A percentile compares a stretch with the other conserved stretches of the same genome.
These are phyloP conservation scores for Leccinellum albellum DNA, from an alignment of 768 basidiomycete species.

Conservation along the genomic window DNA sequence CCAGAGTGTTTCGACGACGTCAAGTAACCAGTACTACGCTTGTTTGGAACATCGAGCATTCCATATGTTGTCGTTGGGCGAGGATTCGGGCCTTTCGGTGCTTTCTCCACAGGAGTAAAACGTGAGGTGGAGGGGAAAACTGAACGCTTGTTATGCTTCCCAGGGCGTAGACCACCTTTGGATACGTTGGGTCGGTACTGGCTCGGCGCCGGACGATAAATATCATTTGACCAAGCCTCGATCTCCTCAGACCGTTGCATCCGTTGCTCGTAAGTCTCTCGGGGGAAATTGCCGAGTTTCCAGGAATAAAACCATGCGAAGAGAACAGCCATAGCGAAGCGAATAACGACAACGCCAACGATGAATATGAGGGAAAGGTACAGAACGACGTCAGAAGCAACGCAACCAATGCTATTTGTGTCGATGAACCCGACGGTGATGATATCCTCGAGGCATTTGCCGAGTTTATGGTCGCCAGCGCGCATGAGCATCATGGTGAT, in stretches of 20 bases:
- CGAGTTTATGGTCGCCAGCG: constrained; percentile 60
- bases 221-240: constrained; percentile 95
- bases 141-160: constrained; percentile 50
- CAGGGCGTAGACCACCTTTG: constrained; percentile 57
- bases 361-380: constrained; percentile 96
- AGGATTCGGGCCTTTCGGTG: constrained; percentile 47
- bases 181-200: constrained; percentile 85
- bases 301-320: constrained; percentile 99
- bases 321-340: constrained; percentile 94
- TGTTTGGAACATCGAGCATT: constrained; percentile 60
- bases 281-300: constrained; percentile 88
- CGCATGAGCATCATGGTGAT: constrained; percentile 84
- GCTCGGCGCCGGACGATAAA: constrained; percentile 89
- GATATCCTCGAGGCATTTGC: constrained; percentile 82
- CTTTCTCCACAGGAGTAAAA: constrained; percentile 69
- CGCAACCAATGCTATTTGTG: constrained; percentile 90
- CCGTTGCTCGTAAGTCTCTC: constrained; percentile 88
- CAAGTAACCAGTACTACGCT: constrained; percentile 55
- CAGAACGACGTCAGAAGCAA: constrained; percentile 91
- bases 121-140: constrained; percentile 68
- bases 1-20: constrained; percentile 29
- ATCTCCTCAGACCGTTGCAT: constrained; percentile 88
- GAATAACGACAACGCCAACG: constrained; percentile 91
- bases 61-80: constrained; percentile 66
- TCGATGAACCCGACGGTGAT: constrained; percentile 92